Evolutionary conservation across 2,329 filamentous ascomycete genomes (phyloP), one percentile per base, ranked within the genome.

Genomic region (Blastomyces silverae): DNA sequence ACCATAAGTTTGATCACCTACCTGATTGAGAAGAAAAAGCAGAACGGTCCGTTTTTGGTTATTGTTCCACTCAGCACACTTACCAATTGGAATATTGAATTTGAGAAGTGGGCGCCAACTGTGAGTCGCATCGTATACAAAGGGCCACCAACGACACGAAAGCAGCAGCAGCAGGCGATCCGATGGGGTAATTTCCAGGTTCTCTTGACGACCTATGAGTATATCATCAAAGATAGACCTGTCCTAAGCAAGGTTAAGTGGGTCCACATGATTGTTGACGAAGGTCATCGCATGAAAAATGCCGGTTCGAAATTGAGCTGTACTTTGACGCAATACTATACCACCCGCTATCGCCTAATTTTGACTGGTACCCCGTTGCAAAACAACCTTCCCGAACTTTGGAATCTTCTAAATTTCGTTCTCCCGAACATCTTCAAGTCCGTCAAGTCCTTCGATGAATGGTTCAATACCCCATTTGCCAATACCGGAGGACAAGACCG

Each of bases 231-330:
- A 80, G 94, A 99, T 74, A 87, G 94, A 46, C 93, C 93, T 0
- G 84, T 99, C 70, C 81, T 99, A 15, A 95, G 91, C 82, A 97
- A 97, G 83, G 93, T 99, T 79, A 97, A 97, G 79, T 99, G 94
- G 94, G 89, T 97, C 72, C 94, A 99, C 80, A 97, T 99, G 94
- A 97, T 99, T 72, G 94, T 99, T 70, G 94, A 99, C 73, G 94
- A 99, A 82, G 94, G 94, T 79, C 94, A 99, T 78, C 92, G 94
- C 76, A 99, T 99, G 94, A 99, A 99, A 85, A 99, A 99, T 78
- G 85, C 91, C 39, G 89, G 94, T 71, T 99, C 94, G 11, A 99
- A 99, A 80, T 84, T 99, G 71, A 97, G 91, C 77, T 91, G 88
- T 69, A 97, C 94, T 4, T 91, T 99, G 69, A 92, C 93, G 48